Evolutionary conservation across 768 basidiomycete species (phyloP), one percentile per base, ranked within the genome.

Genomic region (Artomyces pyxidatus): DNA sequence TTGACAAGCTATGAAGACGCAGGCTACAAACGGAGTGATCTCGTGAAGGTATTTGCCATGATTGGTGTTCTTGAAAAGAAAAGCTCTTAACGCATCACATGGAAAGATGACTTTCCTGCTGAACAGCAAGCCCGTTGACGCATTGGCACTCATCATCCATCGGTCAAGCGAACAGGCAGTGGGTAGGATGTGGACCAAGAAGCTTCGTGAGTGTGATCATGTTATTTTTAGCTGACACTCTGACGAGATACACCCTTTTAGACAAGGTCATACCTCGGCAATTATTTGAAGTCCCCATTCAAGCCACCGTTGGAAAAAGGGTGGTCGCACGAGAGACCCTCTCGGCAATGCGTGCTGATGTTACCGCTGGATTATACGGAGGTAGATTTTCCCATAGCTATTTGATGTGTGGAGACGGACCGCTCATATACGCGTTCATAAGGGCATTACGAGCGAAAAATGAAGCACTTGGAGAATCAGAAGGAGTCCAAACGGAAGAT

Each of bases 181-280:
- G 32, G 95, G 85, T 2, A 73, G 82, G 46, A 71, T 71, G 47
- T 97, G 95, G 95, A 86, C 88, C 2, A 89, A 88, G 67, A 93
- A 95, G 64, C 78, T 98, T 47, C 87, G 92, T 93, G 59, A 59
- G 85, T 72, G 12, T 16, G 21, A 3, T 21, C 8, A 12, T 26
- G 8, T 10, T 29, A 14, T 38, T 21, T 41, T 28, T 19, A 12
- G n/a, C 32, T 17, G n/a, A 21, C 12, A 17, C 23, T 19, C 21
- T 44, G 32, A 28, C 27, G 47, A 21, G 47, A 44, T 16, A 5
- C 4, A 17, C 12, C 25, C 27, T 54, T 41, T 43, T 28, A 92
- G 89, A 88, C 66, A 88, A 88, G 59, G 90, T 97, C 32, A 88
- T 98, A 27, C 93, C 94, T 25, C 73, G 87, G 40, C 94, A 97